Percentiles rank a stretch among this genome's conserved stretches.
Conservation (phyloP, 495 filamentous ascomycete genomes). For the Talaromyces borbonicus region DNA sequence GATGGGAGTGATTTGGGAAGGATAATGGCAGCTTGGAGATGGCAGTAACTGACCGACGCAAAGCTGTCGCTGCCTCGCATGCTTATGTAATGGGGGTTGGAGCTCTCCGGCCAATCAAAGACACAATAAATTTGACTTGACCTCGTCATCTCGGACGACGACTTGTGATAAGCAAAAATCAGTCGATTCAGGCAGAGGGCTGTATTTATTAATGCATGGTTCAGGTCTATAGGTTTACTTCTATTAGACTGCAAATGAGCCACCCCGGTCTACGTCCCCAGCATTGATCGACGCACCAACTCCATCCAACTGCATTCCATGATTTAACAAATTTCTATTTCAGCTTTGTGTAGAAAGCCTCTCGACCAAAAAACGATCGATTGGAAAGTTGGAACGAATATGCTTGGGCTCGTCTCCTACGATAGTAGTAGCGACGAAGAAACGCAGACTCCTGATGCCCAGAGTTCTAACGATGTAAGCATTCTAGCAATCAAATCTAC, state of each 20-base stretch:
- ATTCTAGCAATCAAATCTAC: neutral
- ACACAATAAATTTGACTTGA: neutral
- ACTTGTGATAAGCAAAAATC: too few relatives aligned
- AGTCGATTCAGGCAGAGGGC: too few relatives aligned
- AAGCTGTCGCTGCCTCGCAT: slow-evolving; percentile 9
- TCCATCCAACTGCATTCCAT: too few relatives aligned
- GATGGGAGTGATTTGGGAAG: slow-evolving; percentile 6
- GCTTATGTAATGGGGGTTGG: slow-evolving; percentile 5
- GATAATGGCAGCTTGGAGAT: slow-evolving; percentile 10
- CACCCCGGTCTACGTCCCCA: too few relatives aligned
- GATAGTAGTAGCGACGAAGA: slow-evolving; percentile 74
- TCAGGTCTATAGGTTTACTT: too few relatives aligned
- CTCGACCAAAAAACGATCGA: neutral
- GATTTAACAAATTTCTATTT: too few relatives aligned
- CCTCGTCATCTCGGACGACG: neutral
- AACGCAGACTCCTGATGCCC: slow-evolving; percentile 16
- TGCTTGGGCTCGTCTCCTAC: slow-evolving; percentile 63
- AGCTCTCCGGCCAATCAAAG: slow-evolving; percentile 7
- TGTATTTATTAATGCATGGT: too few relatives aligned
- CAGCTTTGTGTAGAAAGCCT: too few relatives aligned
- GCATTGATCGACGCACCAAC: too few relatives aligned
- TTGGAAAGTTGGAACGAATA: slow-evolving; percentile 16
- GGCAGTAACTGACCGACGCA: slow-evolving; percentile 5
- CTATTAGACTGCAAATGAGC: too few relatives aligned
- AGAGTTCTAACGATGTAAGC: neutral